A percentile compares a stretch with the other conserved stretches of the same genome.
These are phyloP conservation scores for Stagonosporopsis tanaceti DNA, from an alignment of 2,329 filamentous ascomycete genomes.

Conservation along the genomic window DNA sequence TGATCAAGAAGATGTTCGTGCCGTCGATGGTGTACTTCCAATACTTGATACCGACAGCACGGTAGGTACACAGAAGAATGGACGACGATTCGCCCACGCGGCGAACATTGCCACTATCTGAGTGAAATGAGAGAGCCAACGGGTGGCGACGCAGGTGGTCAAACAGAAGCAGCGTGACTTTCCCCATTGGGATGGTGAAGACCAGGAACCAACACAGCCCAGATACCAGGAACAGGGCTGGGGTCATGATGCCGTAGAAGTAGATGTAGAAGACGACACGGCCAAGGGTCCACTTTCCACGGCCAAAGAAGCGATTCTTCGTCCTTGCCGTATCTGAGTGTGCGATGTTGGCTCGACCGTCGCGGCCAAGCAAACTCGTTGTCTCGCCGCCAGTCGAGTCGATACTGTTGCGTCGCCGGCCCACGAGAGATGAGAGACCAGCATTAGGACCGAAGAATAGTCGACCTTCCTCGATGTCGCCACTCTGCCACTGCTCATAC, in stretches of 20 bases:
- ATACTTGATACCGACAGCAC: conserved; percentile 91
- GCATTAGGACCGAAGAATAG: conserved; percentile 90
- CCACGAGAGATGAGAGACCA: conserved; percentile 77
- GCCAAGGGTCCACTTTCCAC: conserved; percentile 94
- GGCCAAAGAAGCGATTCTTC: conserved; percentile 90
- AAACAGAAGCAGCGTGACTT: conserved; percentile 87
- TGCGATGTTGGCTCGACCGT: conserved; percentile 59
- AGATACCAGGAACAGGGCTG: conserved; percentile 84
- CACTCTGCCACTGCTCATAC: conserved; percentile 99
- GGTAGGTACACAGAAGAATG: conserved; percentile 94
- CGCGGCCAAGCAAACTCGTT: conserved; percentile 82
- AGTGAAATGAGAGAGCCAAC: conserved; percentile 90
- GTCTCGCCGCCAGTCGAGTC: conserved; percentile 89
- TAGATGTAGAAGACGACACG: conserved; percentile 95
- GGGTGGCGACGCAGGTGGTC: conserved; percentile 93
- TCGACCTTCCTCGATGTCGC: conserved; percentile 92
- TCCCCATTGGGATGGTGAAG: conserved; percentile 98
- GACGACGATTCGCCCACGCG: conserved; percentile 76
- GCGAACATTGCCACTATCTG: conserved; percentile 78
- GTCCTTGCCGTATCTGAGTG: conserved; percentile 53
- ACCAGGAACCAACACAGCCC: conserved; percentile 94
- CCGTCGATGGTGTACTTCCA: conserved; percentile 99
- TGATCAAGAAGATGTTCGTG: conserved; percentile 99
- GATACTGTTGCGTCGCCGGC: conserved; percentile 84
- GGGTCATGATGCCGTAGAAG: conserved; percentile 92